Percentiles rank a stretch among this genome's conserved stretches.
phyloP scores from a whole-genome alignment of 129 eudicot species.

The Tagetes erecta region DNA sequence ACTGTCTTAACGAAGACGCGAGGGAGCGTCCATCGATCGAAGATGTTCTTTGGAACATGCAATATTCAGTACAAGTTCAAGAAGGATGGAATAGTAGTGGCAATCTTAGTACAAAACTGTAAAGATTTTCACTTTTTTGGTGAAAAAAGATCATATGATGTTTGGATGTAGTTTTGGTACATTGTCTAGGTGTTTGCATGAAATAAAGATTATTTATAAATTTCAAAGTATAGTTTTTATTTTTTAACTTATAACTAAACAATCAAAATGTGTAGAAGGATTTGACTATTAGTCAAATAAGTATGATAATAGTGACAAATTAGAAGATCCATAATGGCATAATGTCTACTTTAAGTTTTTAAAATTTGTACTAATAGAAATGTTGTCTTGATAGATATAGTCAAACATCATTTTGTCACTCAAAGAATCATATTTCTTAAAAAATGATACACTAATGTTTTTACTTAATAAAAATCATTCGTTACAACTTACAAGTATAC shows the following conservation, averaged over 20 bases:
- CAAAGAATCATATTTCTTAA: too few species aligned
- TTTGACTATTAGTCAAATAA: too few species aligned
- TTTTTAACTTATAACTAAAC: background rate
- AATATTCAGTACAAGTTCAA: conserved; percentile 92
- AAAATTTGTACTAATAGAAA: too few species aligned
- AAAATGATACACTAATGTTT: too few species aligned
- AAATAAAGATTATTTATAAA: conserved; percentile 22
- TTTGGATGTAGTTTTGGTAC: conserved; percentile 32
- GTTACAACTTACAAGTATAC: too few species aligned
- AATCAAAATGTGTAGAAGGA: background rate
- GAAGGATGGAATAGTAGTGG: conserved; percentile 97
- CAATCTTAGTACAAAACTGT: conserved; percentile 57
- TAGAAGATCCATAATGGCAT: too few species aligned
- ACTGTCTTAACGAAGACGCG: conserved; percentile 63
- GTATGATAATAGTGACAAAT: too few species aligned
- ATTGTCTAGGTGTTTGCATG: conserved; percentile 30
- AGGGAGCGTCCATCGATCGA: conserved; percentile 80
- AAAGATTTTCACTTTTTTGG: conserved; percentile 26
- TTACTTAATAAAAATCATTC: too few species aligned
- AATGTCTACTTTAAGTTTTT: too few species aligned
- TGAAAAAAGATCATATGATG: conserved; percentile 11
- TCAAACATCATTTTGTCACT: too few species aligned
- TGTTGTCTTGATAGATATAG: too few species aligned
- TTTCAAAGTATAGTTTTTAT: background rate
- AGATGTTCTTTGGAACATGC: conserved; percentile 97